Evolutionary conservation across 345 rosid genomes (phyloP), one percentile per base, ranked within the genome.

Genomic region (Microcos paniculata): DNA sequence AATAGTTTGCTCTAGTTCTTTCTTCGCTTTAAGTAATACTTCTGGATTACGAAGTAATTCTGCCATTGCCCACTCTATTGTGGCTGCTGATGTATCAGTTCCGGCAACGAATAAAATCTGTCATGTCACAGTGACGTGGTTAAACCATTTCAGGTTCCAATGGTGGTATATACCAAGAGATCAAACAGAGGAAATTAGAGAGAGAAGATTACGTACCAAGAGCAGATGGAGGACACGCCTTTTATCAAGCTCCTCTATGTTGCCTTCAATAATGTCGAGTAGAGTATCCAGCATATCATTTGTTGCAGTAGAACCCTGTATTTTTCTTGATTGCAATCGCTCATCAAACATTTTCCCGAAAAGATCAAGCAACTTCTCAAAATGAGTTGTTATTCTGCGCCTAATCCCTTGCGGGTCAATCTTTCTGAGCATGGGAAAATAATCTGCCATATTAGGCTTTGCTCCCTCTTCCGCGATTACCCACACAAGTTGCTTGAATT

Each of bases 61-160:
- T 3, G 84, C 63, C 90, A 87, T 74, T 61, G 90, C 90, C 90
- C 90, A 88, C 43, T 90, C 89, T 58, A 90, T 7, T 12, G 90
- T 82, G 81, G 28, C 79, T 6, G 89, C 77, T 40, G 85, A 85
- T 28, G 87, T 83, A 28, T 88, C 89, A 0, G 87, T 73, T 6
- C 90, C 90, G 0, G 86, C 86, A 18, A 6, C 82, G 40, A 88
- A 85, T 43, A 88, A 70, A 51, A 62, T 85, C 88, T 86, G 74
- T 46, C 49, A 52, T 26, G 21, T 4, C 13, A 33, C n/a, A n/a
- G n/a, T n/a, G n/a, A n/a, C 13, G n/a, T 74, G 10, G 35, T 48
- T 35, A 51, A n/a, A n/a, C n/a, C n/a, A n/a, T n/a, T n/a, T n/a
- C n/a, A 55, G 49, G 35, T 64, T 4, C 69, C 18, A 53, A 5